A percentile compares a stretch with the other conserved stretches of the same genome.
Conservation (phyloP, 257 asterid species). For the Primulina huaijiensis region DNA sequence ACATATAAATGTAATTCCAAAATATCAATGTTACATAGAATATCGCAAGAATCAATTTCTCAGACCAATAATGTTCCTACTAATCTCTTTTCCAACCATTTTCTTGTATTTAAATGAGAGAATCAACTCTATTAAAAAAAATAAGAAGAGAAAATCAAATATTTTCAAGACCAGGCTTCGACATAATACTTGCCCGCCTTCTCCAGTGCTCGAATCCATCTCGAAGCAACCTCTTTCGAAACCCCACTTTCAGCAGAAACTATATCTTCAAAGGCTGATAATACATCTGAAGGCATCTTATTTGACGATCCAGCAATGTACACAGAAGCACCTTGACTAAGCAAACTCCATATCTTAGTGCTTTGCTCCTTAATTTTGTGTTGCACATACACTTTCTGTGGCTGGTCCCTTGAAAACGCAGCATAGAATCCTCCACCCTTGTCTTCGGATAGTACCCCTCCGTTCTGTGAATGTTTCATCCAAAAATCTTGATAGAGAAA, state of each 20-base stretch:
- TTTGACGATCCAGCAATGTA: slow-evolving; percentile 90
- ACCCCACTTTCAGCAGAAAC: slow-evolving; percentile 57
- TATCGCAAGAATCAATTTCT: too few species aligned
- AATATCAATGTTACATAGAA: too few species aligned
- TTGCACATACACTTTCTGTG: slow-evolving; percentile 79
- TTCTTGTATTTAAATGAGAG: background rate
- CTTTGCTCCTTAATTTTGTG: slow-evolving; percentile 80
- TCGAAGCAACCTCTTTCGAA: slow-evolving; percentile 57
- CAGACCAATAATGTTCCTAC: too few species aligned
- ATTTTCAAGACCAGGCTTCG: slow-evolving; percentile 81
- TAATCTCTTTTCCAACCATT: too few species aligned
- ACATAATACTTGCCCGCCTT: slow-evolving; percentile 81
- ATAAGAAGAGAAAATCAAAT: too few species aligned
- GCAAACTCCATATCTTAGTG: slow-evolving; percentile 61
- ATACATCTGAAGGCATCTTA: slow-evolving; percentile 88
- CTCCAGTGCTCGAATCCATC: slow-evolving; percentile 70
- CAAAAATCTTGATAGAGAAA: slow-evolving; percentile 80
- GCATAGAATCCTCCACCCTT: slow-evolving; percentile 84
- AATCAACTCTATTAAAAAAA: too few species aligned
- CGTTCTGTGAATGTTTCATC: slow-evolving; percentile 54
- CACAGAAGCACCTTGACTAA: slow-evolving; percentile 67
- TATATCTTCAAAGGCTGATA: slow-evolving; percentile 71
- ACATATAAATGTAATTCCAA: too few species aligned
- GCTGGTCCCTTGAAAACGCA: slow-evolving; percentile 91
- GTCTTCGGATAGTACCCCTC: slow-evolving; percentile 74